Evolutionary conservation across 257 asterid genomes (phyloP).

Genomic region (Henckelia pumila): DNA sequence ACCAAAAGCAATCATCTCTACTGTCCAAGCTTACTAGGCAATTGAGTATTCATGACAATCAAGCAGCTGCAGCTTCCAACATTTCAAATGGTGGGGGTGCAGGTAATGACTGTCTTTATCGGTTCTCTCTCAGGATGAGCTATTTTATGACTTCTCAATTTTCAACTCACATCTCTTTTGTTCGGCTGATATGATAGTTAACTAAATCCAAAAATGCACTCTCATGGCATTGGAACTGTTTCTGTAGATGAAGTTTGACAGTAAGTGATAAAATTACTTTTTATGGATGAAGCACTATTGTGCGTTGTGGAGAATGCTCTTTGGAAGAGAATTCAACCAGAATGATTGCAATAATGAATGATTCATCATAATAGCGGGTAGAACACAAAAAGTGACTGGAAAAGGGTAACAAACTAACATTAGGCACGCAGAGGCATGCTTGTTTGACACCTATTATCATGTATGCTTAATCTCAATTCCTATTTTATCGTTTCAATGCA

Average conservation of each 20-base stretch:
- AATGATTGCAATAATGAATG: neutral
- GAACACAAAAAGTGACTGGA: too few species aligned
- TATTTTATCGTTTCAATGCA: neutral
- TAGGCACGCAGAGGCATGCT: too few species aligned
- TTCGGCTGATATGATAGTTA: conserved; percentile 1
- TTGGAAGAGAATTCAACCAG: neutral
- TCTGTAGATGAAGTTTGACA: too few species aligned
- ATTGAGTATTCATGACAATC: conserved; percentile 76
- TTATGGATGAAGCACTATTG: neutral
- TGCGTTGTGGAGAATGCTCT: neutral
- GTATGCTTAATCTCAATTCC: neutral
- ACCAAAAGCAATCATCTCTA: conserved; percentile 74
- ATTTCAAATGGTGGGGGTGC: conserved; percentile 59
- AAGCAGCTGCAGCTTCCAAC: conserved; percentile 79
- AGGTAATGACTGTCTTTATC: conserved; percentile 41
- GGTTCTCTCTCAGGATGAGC: neutral
- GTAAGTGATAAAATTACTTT: neutral
- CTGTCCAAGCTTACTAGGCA: conserved; percentile 77
- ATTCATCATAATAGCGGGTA: neutral
- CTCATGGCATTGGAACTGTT: too few species aligned
- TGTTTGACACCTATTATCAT: too few species aligned
- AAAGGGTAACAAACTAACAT: too few species aligned
- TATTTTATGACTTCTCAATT: conserved; percentile 6
- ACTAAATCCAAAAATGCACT: neutral
- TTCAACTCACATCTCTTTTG: conserved; percentile 12